Conservation (phyloP, 495 filamentous ascomycete genomes). For the Penicillium parvum region DNA sequence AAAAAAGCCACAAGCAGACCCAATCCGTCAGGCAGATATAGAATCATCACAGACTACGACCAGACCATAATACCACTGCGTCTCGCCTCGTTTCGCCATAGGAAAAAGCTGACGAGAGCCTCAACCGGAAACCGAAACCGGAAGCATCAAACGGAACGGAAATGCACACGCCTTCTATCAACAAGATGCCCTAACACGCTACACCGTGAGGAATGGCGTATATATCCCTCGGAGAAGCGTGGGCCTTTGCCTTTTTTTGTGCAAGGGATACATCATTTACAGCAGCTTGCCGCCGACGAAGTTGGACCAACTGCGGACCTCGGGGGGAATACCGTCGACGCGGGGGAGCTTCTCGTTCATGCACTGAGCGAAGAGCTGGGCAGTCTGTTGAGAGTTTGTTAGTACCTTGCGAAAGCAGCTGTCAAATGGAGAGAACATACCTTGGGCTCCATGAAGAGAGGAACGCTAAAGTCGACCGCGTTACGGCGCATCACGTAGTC, state of each 20-base stretch:
- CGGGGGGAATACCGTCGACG: conserved; percentile 73
- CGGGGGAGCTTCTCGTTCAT: conserved; percentile 92
- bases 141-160: conserved; percentile 2
- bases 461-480: conserved; percentile 96
- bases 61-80: conserved; percentile 10
- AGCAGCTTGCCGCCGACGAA: conserved; percentile 89
- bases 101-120: too few relatives aligned
- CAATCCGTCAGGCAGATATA: conserved; percentile 12
- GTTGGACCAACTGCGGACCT: conserved; percentile 91
- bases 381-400: conserved; percentile 60
- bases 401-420: neutral
- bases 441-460: conserved; percentile 98
- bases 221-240: neutral
- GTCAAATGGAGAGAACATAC: conserved; percentile 47
- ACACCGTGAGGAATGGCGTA: conserved; percentile 7
- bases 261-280: conserved; percentile 45
- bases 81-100: conserved; percentile 18
- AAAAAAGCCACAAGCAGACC: conserved; percentile 13
- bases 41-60: conserved; percentile 12
- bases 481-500: conserved; percentile 99
- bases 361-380: conserved; percentile 89
- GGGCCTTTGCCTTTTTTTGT: conserved; percentile 21
- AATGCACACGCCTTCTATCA: conserved; percentile 33
- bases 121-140: conserved; percentile 16
- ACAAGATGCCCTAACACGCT: conserved; percentile 29